Conservation (phyloP, 2,329 filamentous ascomycete species). For the Colletotrichum neosansevieriae region DNA sequence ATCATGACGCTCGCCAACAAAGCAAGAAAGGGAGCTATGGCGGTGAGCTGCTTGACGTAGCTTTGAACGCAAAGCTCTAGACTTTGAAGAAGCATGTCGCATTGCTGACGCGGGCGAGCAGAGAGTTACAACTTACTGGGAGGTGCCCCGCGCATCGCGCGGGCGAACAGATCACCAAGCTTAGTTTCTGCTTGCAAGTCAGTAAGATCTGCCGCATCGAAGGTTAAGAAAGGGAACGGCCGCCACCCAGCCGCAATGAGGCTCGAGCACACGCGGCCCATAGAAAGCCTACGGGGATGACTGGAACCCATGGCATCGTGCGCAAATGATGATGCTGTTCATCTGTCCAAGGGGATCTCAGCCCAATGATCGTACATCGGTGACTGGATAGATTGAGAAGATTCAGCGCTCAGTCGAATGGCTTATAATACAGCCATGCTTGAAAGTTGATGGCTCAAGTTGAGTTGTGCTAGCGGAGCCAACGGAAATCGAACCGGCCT, state of each 20-base stretch:
- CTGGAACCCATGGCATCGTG: neutral
- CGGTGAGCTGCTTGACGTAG: slow-evolving; percentile 2
- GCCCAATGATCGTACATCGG: neutral
- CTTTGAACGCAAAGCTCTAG: neutral
- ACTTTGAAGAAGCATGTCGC: neutral
- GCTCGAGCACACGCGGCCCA: slow-evolving; percentile 13
- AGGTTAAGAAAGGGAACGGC: neutral
- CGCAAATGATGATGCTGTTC: slow-evolving; percentile 1
- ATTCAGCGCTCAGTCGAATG: neutral
- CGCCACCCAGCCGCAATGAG: neutral
- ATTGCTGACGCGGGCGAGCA: neutral
- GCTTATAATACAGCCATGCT: neutral
- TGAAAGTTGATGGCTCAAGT: neutral
- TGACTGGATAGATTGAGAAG: neutral
- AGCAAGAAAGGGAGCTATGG: slow-evolving; percentile 7
- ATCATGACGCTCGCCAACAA: neutral
- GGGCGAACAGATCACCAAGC: neutral
- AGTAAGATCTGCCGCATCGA: neutral
- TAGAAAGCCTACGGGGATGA: neutral
- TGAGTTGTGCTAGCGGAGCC: neutral
- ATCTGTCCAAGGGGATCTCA: neutral
- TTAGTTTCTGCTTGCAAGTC: neutral
- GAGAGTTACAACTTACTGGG: slow-evolving; percentile 1
- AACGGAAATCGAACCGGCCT: neutral
- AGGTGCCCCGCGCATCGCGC: neutral